These are phyloP conservation scores for Kuraishia borneana DNA, from an alignment of 805 yeast species.

Conservation along the genomic window DNA sequence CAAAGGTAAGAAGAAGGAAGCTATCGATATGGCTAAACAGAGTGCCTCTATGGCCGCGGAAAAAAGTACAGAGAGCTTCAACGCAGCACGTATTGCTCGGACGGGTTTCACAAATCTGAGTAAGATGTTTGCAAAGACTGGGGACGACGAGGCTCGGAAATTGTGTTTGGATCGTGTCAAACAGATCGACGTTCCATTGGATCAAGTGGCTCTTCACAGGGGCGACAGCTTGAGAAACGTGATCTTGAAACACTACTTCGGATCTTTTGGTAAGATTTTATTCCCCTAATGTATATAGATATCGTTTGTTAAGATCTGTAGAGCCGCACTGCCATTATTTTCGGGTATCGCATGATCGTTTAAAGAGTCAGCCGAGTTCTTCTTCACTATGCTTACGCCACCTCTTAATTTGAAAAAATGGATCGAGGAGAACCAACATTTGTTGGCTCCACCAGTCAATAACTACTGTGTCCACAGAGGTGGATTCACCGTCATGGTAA, in stretches of 20 bases:
- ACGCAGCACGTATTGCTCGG: constrained; percentile 25
- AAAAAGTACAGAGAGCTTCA: constrained; percentile 18
- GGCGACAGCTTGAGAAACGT: constrained; percentile 16
- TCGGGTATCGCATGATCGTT: neutral
- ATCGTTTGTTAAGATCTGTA: neutral
- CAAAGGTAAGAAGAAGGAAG: constrained; percentile 17
- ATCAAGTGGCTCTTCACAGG: constrained; percentile 10
- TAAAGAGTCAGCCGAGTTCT: neutral
- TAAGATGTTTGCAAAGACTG: constrained; percentile 18
- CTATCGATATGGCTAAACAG: constrained; percentile 29
- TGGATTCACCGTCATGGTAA: constrained; percentile 80
- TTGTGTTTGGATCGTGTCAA: constrained; percentile 14
- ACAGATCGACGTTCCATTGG: constrained; percentile 18
- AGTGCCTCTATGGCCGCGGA: constrained; percentile 21
- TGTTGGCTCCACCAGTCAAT: constrained; percentile 86
- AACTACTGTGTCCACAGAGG: constrained; percentile 85
- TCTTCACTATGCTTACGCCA: constrained; percentile 31
- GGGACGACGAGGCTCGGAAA: constrained; percentile 15
- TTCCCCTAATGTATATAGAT: constrained; percentile 14
- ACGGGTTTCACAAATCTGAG: constrained; percentile 23
- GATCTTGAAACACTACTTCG: constrained; percentile 21
- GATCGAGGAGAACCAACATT: constrained; percentile 65
- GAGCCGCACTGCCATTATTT: neutral
- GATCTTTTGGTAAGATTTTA: constrained; percentile 20
- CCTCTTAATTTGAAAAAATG: constrained; percentile 76